Evolutionary conservation across 345 rosid genomes (phyloP), one percentile per base, ranked within the genome.

Genomic region (Pistacia atlantica): DNA sequence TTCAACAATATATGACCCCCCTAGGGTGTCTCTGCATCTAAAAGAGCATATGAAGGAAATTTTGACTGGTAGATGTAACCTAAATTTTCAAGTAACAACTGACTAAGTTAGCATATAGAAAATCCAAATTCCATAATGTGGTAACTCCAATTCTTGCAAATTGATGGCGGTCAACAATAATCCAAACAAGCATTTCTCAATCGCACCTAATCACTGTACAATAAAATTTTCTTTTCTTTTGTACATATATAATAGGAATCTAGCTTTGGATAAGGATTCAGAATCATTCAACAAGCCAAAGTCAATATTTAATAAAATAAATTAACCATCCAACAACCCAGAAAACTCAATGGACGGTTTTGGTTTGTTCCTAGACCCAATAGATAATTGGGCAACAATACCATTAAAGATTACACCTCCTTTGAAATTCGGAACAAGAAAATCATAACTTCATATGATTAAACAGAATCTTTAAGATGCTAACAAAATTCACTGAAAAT

Each of bases 51-150:
- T 25, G 72, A 62, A 49, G 12, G 56, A 78, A 68, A 49, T 4
- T 76, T 75, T 74, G 84, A 85, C 87, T 72, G 73, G 86, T 77
- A 57, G 87, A 52, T 81, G 73, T 79, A 79, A 80, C 76, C 77
- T 79, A 69, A 61, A 85, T 48, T 61, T 46, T 49, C 31, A 55
- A 54, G 25, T 25, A 42, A 18, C 6, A 37, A 66, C n/a, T 46
- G 62, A 45, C 45, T 51, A 28, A 25, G n/a, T 14, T 55, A 14
- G 72, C 49, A 42, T 28, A 31, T 1, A 4, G 3, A 65, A 2
- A 16, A 55, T 31, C 61, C 42, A 13, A 18, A 31, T 31, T 63
- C 65, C 61, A n/a, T 38, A 65, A 45, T 64, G 72, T 28, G 72
- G 17, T 13, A 68, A 52, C 46, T 31, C 72, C 46, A 51, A 31